Conservation (phyloP, 345 rosid genomes). For the Hypericum androsaemum region DNA sequence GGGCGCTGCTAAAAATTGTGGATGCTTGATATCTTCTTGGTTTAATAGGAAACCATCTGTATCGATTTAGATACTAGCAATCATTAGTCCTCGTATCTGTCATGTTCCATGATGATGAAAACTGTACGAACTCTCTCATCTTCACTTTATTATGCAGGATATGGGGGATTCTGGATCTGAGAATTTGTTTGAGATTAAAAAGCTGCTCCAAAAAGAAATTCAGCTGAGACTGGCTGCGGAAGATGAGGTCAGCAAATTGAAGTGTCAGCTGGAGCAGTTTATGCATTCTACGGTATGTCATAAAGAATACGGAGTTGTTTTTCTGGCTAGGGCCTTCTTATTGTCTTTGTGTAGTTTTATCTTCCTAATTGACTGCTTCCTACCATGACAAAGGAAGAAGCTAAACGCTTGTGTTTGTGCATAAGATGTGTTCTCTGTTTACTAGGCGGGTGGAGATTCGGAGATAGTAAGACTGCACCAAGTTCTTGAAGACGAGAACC, state of each 20-base stretch:
- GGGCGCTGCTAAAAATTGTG: too few species aligned
- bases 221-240: constrained; percentile 21
- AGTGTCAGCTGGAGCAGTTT: constrained; percentile 13
- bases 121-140: neutral
- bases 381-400: neutral
- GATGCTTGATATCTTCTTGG: too few species aligned
- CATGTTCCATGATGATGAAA: too few species aligned
- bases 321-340: neutral
- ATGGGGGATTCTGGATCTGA: constrained; percentile 12
- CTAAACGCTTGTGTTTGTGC: neutral
- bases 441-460: constrained; percentile 23
- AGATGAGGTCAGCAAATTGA: constrained; percentile 19
- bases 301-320: neutral
- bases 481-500: constrained; percentile 19
- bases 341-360: constrained; percentile 3
- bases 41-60: too few species aligned
- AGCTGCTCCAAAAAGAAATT: constrained; percentile 19
- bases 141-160: constrained; percentile 9
- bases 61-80: too few species aligned
- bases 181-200: constrained; percentile 16
- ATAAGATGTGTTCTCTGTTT: constrained; percentile 7
- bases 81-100: too few species aligned
- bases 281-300: constrained; percentile 15
- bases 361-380: neutral
- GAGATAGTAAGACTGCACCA: constrained; percentile 21